phyloP scores from a whole-genome alignment of 176 grass and related monocot species.

The Pontederia paniculata region DNA sequence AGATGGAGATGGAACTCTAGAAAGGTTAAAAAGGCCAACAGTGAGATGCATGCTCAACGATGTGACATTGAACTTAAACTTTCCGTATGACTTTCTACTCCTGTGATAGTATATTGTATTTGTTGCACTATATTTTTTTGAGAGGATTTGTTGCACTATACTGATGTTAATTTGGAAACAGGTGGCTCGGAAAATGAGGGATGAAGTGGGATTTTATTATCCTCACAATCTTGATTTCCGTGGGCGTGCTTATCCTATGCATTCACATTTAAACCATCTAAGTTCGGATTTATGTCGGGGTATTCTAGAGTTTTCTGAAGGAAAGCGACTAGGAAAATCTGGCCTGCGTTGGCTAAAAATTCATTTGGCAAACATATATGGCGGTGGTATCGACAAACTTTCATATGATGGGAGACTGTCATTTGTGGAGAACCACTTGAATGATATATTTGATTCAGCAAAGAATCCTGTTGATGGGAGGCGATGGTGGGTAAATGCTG shows the following conservation, averaged over 20 bases:
- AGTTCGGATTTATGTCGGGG: slow-evolving; percentile 87
- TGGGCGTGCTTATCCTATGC: slow-evolving; percentile 90
- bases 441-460: slow-evolving; percentile 85
- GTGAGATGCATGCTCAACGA: slow-evolving; percentile 74
- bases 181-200: slow-evolving; percentile 87
- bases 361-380: slow-evolving; percentile 95
- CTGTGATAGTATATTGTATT: background rate
- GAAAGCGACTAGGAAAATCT: slow-evolving; percentile 65
- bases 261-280: slow-evolving; percentile 89
- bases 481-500: slow-evolving; percentile 77
- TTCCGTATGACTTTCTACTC: slow-evolving; percentile 43
- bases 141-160: too few relatives aligned
- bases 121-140: too few relatives aligned
- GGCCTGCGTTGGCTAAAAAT: slow-evolving; percentile 87
- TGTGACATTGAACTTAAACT: slow-evolving; percentile 92
- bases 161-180: slow-evolving; percentile 25
- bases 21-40: slow-evolving; percentile 77
- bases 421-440: slow-evolving; percentile 69
- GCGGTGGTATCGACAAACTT: slow-evolving; percentile 73
- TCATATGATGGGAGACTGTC: slow-evolving; percentile 54
- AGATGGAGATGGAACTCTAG: slow-evolving; percentile 71
- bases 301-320: slow-evolving; percentile 83
- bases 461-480: slow-evolving; percentile 61
- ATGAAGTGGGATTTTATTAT: slow-evolving; percentile 92
- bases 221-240: slow-evolving; percentile 91